phyloP scores from a whole-genome alignment of 441 rosid species.

The Iberis amara region DNA sequence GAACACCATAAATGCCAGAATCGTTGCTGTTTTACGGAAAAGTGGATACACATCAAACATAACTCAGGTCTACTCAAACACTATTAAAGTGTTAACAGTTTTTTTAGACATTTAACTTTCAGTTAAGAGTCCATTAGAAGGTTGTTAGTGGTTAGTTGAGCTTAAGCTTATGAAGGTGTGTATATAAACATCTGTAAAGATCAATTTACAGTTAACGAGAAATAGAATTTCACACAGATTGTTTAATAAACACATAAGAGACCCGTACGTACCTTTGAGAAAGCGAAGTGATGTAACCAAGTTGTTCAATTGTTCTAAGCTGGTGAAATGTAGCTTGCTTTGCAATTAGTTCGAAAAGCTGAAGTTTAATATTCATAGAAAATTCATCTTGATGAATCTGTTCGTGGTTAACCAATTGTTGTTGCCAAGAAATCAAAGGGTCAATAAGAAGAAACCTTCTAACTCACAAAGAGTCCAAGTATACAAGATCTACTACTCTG shows the following conservation, averaged over 20 bases:
- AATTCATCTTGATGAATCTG: constrained; percentile 62
- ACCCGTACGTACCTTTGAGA: constrained; percentile 45
- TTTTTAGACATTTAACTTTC: no score
- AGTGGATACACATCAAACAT: neutral
- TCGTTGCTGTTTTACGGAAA: constrained; percentile 45
- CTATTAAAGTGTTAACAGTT: no score
- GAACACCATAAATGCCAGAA: constrained; percentile 62
- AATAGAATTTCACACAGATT: no score
- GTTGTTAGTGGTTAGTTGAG: no score
- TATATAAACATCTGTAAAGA: no score
- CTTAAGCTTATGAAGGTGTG: no score
- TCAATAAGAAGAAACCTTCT: neutral
- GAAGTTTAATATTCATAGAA: constrained; percentile 63
- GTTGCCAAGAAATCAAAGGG: no score
- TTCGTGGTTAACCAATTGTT: neutral
- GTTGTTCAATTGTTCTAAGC: constrained; percentile 91
- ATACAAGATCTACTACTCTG: neutral
- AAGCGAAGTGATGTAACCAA: constrained; percentile 72
- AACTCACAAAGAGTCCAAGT: neutral
- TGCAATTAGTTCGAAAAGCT: constrained; percentile 65
- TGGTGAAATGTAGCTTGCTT: constrained; percentile 89
- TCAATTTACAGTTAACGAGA: no score
- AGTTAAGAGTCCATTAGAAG: no score
- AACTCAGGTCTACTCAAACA: neutral
- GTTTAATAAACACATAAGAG: no score